Evolutionary conservation across 1,139 yeast genomes (phyloP).

Genomic region (Taphrina sp.): DNA sequence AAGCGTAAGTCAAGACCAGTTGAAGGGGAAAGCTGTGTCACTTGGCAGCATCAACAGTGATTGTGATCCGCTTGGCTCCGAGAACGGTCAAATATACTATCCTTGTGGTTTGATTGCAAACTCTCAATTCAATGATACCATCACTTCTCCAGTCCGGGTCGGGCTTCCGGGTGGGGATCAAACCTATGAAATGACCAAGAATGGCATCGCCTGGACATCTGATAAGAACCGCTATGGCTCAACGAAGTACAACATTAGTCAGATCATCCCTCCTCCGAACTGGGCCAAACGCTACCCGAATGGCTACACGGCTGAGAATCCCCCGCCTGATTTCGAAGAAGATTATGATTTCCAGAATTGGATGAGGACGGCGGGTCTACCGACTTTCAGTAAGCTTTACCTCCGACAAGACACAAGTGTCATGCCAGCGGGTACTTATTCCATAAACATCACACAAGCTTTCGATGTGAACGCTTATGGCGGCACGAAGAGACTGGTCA

Average conservation of each 20-base stretch:
- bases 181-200: conserved; percentile 53
- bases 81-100: conserved; percentile 58
- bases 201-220: conserved; percentile 83
- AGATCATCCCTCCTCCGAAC: conserved; percentile 93
- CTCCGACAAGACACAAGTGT: conserved; percentile 69
- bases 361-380: conserved; percentile 94
- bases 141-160: conserved; percentile 53
- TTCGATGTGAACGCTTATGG: conserved; percentile 82
- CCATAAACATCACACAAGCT: conserved; percentile 51
- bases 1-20: conserved; percentile 85
- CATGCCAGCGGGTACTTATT: conserved; percentile 66
- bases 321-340: conserved; percentile 65
- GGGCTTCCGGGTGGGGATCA: conserved; percentile 47
- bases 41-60: conserved; percentile 62
- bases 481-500: conserved; percentile 75
- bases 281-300: conserved; percentile 84
- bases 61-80: conserved; percentile 74
- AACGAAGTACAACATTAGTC: conserved; percentile 65
- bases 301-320: conserved; percentile 78
- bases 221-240: conserved; percentile 76
- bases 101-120: conserved; percentile 98
- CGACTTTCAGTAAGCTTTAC: conserved; percentile 79
- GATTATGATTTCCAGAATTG: conserved; percentile 83
- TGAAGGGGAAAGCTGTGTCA: conserved; percentile 70
- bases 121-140: conserved; percentile 86